Evolutionary conservation across 106 monocot species (phyloP).

Genomic region (Vanilla planifolia): DNA sequence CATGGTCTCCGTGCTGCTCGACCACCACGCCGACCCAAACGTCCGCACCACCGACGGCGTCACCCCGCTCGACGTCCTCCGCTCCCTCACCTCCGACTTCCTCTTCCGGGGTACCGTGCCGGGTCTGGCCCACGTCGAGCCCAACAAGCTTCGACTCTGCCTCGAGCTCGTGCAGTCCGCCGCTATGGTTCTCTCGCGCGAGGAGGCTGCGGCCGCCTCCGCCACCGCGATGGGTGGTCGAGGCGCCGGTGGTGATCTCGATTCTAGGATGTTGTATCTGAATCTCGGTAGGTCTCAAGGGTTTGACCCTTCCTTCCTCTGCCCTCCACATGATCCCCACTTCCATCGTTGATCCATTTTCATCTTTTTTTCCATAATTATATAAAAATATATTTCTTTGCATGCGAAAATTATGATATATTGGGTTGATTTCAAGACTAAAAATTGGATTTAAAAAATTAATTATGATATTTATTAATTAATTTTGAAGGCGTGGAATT

Average conservation of each 20-base stretch:
- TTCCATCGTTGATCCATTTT: too few species aligned
- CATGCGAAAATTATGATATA: too few species aligned
- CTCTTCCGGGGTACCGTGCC: conserved; percentile 95
- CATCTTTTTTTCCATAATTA: too few species aligned
- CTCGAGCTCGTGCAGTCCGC: conserved; percentile 95
- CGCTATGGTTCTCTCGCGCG: conserved; percentile 75
- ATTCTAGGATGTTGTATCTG: conserved; percentile 83
- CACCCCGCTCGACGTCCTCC: conserved; percentile 86
- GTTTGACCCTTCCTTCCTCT: too few species aligned
- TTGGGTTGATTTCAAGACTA: too few species aligned
- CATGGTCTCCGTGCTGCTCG: conserved; percentile 92
- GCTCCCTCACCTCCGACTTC: conserved; percentile 93
- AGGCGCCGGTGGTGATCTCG: conserved; percentile 59
- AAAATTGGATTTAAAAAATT: too few species aligned
- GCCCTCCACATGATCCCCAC: too few species aligned
- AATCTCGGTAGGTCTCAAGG: too few species aligned
- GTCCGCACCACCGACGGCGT: conserved; percentile 84
- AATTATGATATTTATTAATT: too few species aligned
- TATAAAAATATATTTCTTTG: too few species aligned
- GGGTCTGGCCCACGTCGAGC: conserved; percentile 87
- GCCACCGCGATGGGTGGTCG: conserved; percentile 59
- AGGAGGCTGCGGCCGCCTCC: conserved; percentile 52
- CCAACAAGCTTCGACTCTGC: conserved; percentile 96
- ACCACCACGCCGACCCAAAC: conserved; percentile 97
- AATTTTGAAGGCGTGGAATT: too few species aligned